Base-by-base conservation (phyloP, 176 grass and related monocot genomes). In the Leersia perrieri region DNA sequence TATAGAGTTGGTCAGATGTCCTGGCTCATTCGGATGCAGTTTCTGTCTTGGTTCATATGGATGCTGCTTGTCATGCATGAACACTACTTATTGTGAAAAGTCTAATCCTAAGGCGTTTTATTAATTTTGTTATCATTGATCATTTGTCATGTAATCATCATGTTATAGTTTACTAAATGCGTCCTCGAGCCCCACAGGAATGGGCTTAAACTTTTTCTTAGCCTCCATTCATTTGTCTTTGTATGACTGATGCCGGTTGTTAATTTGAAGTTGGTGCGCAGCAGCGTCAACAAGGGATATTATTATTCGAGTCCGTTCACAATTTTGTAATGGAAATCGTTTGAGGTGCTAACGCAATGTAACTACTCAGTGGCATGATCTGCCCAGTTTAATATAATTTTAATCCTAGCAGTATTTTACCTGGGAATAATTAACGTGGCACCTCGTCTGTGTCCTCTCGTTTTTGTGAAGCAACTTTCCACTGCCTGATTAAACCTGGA, bases 1-100 rank as follows among this genome's bases (percentile, higher is more conserved):
- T 58, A 68, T 70, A 58, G 70, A 64, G 27, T 80, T 75, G 84
- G 70, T 81, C 32, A 68, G 70, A 60, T 30, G 84, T 81, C 84
- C 42, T 74, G 60, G 30, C 66, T 33, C 33, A 42, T 57, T 70
- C 18, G 64, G 33, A 58, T 58, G 53, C 76, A 66, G 11, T 34
- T 58, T 58, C 67, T 29, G 84, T 80, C 84, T 58, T 86, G 42
- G 38, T 86, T 33, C 33, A 42, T 57, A 77, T 33, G 53, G 44
- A 9, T 5, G 8, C 84, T 80, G 11, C 34, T 58, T 40, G 39
- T 66, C 26, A 32, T 30, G 47, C 75, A 86, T 34, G 27, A 60
- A 11, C 42, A 80, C 74, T 11, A 60, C 5, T 27, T 27, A 41
- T 41, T 60, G 15, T 11, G 45, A 80, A n/a, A n/a, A 26, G 76